Evolutionary conservation across 768 basidiomycete genomes (phyloP).

Genomic region (Suillus americanus): DNA sequence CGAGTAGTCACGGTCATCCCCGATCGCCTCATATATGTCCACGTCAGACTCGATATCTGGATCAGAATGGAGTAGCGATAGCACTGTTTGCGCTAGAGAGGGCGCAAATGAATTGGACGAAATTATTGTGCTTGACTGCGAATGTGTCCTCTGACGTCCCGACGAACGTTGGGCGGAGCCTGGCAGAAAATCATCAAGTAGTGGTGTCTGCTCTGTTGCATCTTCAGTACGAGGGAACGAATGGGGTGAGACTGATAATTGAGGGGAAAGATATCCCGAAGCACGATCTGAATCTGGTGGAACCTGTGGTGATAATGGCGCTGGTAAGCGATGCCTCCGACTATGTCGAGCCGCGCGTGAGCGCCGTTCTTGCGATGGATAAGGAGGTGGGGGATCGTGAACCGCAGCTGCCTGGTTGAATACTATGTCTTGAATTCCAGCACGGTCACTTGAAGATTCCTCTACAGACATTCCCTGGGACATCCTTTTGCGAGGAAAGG

Average conservation of each 20-base stretch:
- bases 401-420: constrained; percentile 11
- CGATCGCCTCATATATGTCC: constrained; percentile 28
- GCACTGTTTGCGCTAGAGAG: constrained; percentile 65
- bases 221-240: constrained; percentile 28
- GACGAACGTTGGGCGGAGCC: constrained; percentile 22
- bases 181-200: constrained; percentile 35
- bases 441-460: not conserved
- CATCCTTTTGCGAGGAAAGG: not conserved
- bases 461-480: not conserved
- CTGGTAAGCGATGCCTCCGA: constrained; percentile 31
- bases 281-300: constrained; percentile 38
- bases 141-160: constrained; percentile 52
- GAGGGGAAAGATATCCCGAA: constrained; percentile 28
- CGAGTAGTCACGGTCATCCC: constrained; percentile 23
- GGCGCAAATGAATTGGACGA: constrained; percentile 53
- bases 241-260: constrained; percentile 22
- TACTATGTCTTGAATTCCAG: not conserved
- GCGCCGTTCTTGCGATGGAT: constrained; percentile 53
- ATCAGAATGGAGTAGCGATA: constrained; percentile 66
- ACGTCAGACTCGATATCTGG: constrained; percentile 41
- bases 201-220: constrained; percentile 49
- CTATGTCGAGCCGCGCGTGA: constrained; percentile 31
- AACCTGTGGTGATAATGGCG: constrained; percentile 28
- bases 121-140: constrained; percentile 51
- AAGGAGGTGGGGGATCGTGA: constrained; percentile 70